phyloP scores from a whole-genome alignment of 1,284 basidiomycete species.

The Puccinia horiana region DNA sequence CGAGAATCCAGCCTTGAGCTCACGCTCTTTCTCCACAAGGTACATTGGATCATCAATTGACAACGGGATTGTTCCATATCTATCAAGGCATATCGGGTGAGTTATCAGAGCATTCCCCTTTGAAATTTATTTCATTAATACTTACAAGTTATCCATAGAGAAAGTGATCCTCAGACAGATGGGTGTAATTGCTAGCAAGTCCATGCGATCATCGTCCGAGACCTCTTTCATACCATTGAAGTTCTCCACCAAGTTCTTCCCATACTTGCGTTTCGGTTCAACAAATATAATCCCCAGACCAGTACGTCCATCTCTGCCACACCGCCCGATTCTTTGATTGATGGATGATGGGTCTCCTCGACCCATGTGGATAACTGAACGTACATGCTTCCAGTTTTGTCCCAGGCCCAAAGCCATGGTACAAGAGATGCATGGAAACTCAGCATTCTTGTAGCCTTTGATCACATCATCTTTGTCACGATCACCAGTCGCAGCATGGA shows the following conservation, averaged over 20 bases:
- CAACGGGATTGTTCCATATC: too few relatives aligned
- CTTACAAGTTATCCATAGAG: not conserved
- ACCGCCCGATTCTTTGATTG: not conserved
- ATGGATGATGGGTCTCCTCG: not conserved
- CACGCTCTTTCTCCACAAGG: too few relatives aligned
- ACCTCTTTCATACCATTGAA: not conserved
- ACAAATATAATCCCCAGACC: not conserved
- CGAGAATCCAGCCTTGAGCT: too few relatives aligned
- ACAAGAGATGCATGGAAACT: not conserved
- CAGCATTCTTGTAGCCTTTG: not conserved
- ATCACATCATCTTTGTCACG: not conserved
- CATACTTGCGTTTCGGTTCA: not conserved
- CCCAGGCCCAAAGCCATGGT: conserved; percentile 1
- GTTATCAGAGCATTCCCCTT: not conserved
- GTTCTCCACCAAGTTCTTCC: not conserved
- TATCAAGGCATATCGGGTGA: not conserved
- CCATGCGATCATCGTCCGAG: not conserved
- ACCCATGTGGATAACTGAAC: not conserved
- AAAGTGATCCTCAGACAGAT: too few relatives aligned
- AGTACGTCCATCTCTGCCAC: not conserved
- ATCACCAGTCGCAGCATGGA: not conserved
- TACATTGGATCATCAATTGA: too few relatives aligned
- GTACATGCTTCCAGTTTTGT: not conserved
- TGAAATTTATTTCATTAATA: not conserved
- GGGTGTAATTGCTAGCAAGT: too few relatives aligned